phyloP scores from a whole-genome alignment of 2,329 filamentous ascomycete species.

The Teratosphaeria gauchensis region DNA sequence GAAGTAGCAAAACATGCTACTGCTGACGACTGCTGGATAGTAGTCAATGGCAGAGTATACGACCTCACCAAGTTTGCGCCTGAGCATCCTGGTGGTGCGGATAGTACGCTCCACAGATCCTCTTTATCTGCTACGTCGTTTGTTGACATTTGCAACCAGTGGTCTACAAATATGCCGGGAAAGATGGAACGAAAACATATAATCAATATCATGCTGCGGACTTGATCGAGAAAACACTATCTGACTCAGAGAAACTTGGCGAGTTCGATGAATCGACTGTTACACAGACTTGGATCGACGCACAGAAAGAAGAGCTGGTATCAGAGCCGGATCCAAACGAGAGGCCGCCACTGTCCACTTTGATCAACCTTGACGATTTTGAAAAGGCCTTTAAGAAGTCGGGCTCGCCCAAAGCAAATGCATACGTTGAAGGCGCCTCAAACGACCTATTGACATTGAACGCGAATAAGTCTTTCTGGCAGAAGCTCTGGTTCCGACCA shows the following conservation, averaged over 20 bases:
- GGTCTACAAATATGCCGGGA: conserved; percentile 43
- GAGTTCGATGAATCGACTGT: conserved; percentile 23
- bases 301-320: conserved; percentile 18
- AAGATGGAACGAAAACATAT: conserved; percentile 47
- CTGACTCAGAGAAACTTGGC: conserved; percentile 33
- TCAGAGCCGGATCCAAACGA: conserved; percentile 20
- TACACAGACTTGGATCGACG: conserved; percentile 21
- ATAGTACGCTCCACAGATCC: conserved; percentile 27
- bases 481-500: conserved; percentile 38
- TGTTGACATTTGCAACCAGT: conserved; percentile 20
- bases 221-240: conserved; percentile 33
- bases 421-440: conserved; percentile 39
- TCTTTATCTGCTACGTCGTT: not conserved
- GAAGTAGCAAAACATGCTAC: conserved; percentile 26
- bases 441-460: conserved; percentile 40
- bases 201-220: conserved; percentile 41
- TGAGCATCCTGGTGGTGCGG: conserved; percentile 52
- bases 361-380: conserved; percentile 41
- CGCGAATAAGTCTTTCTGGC: conserved; percentile 34
- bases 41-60: conserved; percentile 58
- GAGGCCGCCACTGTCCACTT: conserved; percentile 37
- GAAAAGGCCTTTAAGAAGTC: conserved; percentile 30
- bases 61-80: conserved; percentile 57
- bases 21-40: conserved; percentile 48
- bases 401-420: conserved; percentile 30